phyloP scores from a whole-genome alignment of 2,329 filamentous ascomycete genomes.

The Trichoderma simmonsii region DNA sequence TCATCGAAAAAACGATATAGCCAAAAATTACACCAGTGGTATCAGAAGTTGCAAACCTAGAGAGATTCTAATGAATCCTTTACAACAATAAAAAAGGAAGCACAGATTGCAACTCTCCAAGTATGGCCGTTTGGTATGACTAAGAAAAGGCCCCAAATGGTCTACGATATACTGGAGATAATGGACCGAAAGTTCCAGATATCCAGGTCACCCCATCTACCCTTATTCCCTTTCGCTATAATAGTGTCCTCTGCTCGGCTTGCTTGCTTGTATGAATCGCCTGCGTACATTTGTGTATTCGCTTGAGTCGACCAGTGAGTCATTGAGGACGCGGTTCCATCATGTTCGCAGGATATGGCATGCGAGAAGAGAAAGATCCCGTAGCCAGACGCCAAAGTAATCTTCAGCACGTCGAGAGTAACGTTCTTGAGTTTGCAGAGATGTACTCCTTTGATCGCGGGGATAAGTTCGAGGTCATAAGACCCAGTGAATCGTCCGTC shows the following conservation, averaged over 20 bases:
- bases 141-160: too few species aligned
- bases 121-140: too few species aligned
- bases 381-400: background rate
- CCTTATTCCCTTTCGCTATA: background rate
- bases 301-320: background rate
- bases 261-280: too few species aligned
- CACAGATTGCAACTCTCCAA: too few species aligned
- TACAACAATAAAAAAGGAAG: too few species aligned
- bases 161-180: background rate
- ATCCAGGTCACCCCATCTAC: background rate
- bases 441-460: background rate
- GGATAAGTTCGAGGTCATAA: background rate
- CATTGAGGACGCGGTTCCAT: too few species aligned
- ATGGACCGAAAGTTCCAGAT: background rate
- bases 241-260: background rate
- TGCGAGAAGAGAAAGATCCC: background rate
- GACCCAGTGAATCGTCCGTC: background rate
- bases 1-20: too few species aligned
- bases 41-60: too few species aligned
- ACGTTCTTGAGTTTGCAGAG: background rate
- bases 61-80: too few species aligned
- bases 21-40: too few species aligned
- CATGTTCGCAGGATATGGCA: background rate
- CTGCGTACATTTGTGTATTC: background rate
- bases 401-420: background rate